Evolutionary conservation across 1,139 yeast species (phyloP), one percentile per base, ranked within the genome.

Genomic region (Petasospora fabianii): DNA sequence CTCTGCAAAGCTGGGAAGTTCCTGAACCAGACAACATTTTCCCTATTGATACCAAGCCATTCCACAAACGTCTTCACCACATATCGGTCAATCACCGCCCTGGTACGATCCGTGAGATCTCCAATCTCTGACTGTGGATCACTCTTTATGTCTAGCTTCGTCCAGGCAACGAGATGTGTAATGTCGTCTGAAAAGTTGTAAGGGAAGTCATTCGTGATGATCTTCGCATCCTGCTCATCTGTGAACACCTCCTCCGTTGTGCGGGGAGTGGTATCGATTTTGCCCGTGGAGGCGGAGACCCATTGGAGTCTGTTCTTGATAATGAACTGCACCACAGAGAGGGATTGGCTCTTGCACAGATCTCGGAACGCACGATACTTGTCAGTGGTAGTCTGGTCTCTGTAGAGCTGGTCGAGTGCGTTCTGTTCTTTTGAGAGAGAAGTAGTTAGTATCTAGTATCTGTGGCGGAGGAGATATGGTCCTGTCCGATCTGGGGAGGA

Each of bases 1-100:
- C 83, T 75, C 53, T 79, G 85, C 31, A 79, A 59, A 7, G 72
- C 65, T 6, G 75, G 71, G 77, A 81, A 79, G 53, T 79, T 79
- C 49, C 78, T 70, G 58, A 79, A 79, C 85, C 85, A 79, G 4
- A 68, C 52, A 11, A 79, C 52, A 38, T 72, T 58, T 6, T 65
- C 64, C 41, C 60, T 45, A 1, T 55, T 48, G 15, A 75, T 50
- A 0, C 68, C 68, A 27, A 70, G 54, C 4, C 13, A 8, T 6
- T 45, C 60, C 26, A 69, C 64, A 53, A 78, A 77, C 0, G 77
- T 74, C 46, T 65, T 62, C 4, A 43, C 22, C 5, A 56, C 43
- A 24, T 50, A 56, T 10, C 14, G 24, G 6, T 54, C 42, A 4
- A 57, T 49, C 2, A 48, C 19, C 0, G 27, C 28, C 28, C 56